Evolutionary conservation across 129 eudicot genomes (phyloP).

Genomic region (Tagetes patula): DNA sequence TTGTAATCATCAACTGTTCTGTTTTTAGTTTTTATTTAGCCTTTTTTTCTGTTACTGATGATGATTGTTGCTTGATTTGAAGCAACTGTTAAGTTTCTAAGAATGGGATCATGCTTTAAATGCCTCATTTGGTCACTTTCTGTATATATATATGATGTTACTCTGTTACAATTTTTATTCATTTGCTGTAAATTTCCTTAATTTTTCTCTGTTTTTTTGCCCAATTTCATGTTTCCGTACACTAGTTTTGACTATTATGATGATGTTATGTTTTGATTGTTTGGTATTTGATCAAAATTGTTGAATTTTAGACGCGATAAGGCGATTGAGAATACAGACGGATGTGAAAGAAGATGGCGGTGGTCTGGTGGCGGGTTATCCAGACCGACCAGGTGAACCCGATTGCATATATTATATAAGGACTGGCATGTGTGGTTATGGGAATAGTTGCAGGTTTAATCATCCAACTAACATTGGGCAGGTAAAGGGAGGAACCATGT

Average conservation of each 20-base stretch:
- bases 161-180: neutral
- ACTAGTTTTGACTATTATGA: neutral
- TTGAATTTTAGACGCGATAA: constrained; percentile 45
- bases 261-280: neutral
- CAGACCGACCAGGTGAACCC: constrained; percentile 91
- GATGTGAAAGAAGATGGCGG: constrained; percentile 42
- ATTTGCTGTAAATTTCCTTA: constrained; percentile 10
- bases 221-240: constrained; percentile 17
- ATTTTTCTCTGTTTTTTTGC: constrained; percentile 8
- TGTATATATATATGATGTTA: constrained; percentile 9
- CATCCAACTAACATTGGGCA: constrained; percentile 66
- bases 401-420: constrained; percentile 72
- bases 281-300: neutral
- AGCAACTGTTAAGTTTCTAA: constrained; percentile 26
- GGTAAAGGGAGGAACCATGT: constrained; percentile 41
- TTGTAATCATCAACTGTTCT: neutral
- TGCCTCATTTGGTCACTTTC: constrained; percentile 13
- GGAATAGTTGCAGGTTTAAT: constrained; percentile 75
- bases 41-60: constrained; percentile 9
- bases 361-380: constrained; percentile 39
- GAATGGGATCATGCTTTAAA: constrained; percentile 26
- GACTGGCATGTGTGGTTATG: constrained; percentile 84
- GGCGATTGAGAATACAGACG: constrained; percentile 45
- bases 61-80: constrained; percentile 36
- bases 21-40: constrained; percentile 15